Percentiles rank a stretch among this genome's conserved stretches.
Conservation (phyloP, 768 basidiomycete species). For the Wakefieldia striispora region DNA sequence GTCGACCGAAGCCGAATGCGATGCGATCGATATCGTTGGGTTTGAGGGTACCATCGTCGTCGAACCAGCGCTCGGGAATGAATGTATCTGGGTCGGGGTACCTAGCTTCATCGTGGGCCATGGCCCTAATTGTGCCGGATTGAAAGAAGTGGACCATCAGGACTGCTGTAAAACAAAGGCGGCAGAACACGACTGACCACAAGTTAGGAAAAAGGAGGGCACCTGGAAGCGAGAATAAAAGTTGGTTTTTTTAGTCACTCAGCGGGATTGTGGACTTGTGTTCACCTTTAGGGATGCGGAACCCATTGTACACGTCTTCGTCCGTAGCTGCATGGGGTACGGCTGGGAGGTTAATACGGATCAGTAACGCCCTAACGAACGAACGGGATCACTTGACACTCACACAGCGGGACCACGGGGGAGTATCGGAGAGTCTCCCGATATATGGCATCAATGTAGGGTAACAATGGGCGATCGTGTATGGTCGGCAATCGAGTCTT, state of each 20-base stretch:
- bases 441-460: constrained; percentile 5
- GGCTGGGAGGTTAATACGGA: background rate
- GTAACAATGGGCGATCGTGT: constrained; percentile 5
- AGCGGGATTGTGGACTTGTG: too few relatives aligned
- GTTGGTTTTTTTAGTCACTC: background rate
- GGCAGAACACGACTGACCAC: background rate
- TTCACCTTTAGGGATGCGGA: constrained; percentile 9
- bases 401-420: constrained; percentile 9
- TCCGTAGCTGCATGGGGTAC: constrained; percentile 1
- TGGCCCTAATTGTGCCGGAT: background rate
- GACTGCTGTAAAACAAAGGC: background rate
- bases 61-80: constrained; percentile 7
- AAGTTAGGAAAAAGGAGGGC: constrained; percentile 1
- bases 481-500: constrained; percentile 5
- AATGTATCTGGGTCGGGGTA: constrained; percentile 2
- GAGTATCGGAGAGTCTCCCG: constrained; percentile 4
- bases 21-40: constrained; percentile 1
- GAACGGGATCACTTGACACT: background rate
- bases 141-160: background rate
- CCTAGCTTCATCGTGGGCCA: constrained; percentile 6
- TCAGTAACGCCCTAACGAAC: background rate
- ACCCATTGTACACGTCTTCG: constrained; percentile 8
- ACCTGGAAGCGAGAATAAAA: background rate
- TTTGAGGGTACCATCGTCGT: background rate
- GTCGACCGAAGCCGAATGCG: constrained; percentile 25